A percentile compares a stretch with the other conserved stretches of the same genome.
Evolutionary conservation across 1,139 yeast species (phyloP).

Genomic region (Yamadazyma kanchanaburiensis): DNA sequence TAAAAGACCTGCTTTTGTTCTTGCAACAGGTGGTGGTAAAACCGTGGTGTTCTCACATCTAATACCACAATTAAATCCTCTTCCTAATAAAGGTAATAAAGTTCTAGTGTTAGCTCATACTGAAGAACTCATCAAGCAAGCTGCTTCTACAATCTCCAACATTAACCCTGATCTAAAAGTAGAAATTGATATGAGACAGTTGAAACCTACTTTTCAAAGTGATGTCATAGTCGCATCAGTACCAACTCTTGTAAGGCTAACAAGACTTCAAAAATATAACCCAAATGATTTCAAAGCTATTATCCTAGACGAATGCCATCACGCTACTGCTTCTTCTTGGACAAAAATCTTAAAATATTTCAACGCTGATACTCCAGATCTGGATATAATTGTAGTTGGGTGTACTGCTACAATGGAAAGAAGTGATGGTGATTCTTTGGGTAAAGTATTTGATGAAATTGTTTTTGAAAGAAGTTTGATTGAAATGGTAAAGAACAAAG

Average conservation of each 20-base stretch:
- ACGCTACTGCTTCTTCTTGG: conserved; percentile 77
- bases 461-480: conserved; percentile 66
- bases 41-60: conserved; percentile 79
- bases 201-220: conserved; percentile 34
- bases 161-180: conserved; percentile 53
- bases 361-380: conserved; percentile 40
- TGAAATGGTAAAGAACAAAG: conserved; percentile 68
- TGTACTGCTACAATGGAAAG: conserved; percentile 82
- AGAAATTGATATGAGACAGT: conserved; percentile 71
- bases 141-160: conserved; percentile 46
- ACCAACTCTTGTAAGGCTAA: conserved; percentile 51
- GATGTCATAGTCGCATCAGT: conserved; percentile 81
- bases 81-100: conserved; percentile 34
- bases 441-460: conserved; percentile 64
- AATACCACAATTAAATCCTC: conserved; percentile 45
- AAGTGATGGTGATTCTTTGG: conserved; percentile 61
- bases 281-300: conserved; percentile 65
- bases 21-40: conserved; percentile 96
- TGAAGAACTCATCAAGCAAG: conserved; percentile 74
- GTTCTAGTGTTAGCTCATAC: conserved; percentile 78
- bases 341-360: conserved; percentile 55
- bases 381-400: conserved; percentile 63
- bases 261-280: conserved; percentile 52
- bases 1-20: conserved; percentile 70
- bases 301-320: conserved; percentile 92